phyloP scores from a whole-genome alignment of 2,329 filamentous ascomycete species.

The Penicillium sp. region DNA sequence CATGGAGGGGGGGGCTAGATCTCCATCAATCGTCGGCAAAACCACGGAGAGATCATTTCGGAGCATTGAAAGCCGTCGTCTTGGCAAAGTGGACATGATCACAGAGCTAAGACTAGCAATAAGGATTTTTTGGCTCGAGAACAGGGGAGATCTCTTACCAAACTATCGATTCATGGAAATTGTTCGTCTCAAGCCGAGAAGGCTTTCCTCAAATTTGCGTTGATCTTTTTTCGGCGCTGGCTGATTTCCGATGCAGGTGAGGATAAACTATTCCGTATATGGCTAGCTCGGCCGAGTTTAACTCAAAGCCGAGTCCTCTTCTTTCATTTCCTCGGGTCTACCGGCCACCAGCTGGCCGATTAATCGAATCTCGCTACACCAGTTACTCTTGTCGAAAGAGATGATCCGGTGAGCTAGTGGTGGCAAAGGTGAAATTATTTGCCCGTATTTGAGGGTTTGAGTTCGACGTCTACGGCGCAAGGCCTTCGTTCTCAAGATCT shows the following conservation, averaged over 20 bases:
- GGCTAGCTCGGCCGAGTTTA: slow-evolving; percentile 7
- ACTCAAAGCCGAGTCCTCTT: not conserved
- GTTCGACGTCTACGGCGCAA: not conserved
- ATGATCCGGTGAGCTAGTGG: not conserved
- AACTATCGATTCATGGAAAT: not conserved
- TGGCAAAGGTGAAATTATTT: not conserved
- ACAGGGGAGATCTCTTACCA: not conserved
- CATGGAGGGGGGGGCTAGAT: not conserved
- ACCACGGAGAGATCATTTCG: not conserved
- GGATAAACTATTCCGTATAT: not conserved
- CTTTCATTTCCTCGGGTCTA: not conserved
- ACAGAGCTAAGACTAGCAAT: not conserved
- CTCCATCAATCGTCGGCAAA: not conserved
- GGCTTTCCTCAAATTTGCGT: not conserved
- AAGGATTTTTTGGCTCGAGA: slow-evolving; percentile 6
- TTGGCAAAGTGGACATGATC: not conserved
- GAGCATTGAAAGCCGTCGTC: not conserved
- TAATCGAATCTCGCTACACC: not conserved
- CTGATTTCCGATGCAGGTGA: slow-evolving; percentile 1
- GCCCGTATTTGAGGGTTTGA: not conserved
- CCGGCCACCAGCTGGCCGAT: not conserved
- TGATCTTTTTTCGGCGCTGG: not conserved
- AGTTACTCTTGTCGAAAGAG: not conserved
- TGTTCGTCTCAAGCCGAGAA: not conserved
- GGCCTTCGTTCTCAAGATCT: not conserved